Base-by-base conservation (phyloP, 139 green algal genomes). In the Tetradesmus obliquus region DNA sequence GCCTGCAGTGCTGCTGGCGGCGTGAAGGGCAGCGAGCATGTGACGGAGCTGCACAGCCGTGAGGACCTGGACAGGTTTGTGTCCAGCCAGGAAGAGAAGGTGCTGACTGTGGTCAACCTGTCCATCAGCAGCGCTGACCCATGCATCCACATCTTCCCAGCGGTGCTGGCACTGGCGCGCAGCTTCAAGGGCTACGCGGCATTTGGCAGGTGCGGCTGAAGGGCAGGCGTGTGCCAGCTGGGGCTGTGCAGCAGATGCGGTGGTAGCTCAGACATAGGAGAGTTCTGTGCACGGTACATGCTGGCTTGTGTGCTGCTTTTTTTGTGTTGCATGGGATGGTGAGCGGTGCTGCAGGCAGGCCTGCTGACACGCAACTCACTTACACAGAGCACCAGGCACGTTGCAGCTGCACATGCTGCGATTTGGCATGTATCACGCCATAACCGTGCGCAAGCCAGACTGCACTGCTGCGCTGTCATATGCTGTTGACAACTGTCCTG, bases 141-240 rank as follows among this genome's bases (percentile, higher is more conserved):
- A 58, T 94, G 91, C 79, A 94, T 96, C 55, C 93, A 94, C 80
- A 94, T 98, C 54, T 98, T 96, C 88, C 96, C 97, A 2, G 97
- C 97, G 0, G 96, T 99, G 66, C 88, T 99, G 54, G 96, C 97
- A 5, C 94, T 95, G 22, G 91, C 91, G 22, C 86, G 91, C 92
- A 93, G 91, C 57, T 96, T 98, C 76, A 80, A 92, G 84, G 95
- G 95, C n/a, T 96, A 91, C 81, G 95, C 91, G 3, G 69, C 51
- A 2, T 96, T 96, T 69, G 93, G 57, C 4, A 92, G 93, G 66
- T 91, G 86, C 53, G 72, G 79, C 20, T 51, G 12, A 72, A 13
- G 10, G 10, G 60, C 60, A 10, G 60, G 60, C 10, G 10, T 19
- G 10, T 10, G 10, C 10, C 10, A 10, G 60, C 60, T 10, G 10